Evolutionary conservation across 768 basidiomycete genomes (phyloP), one percentile per base, ranked within the genome.

Genomic region (Pleurotus ostreatus): DNA sequence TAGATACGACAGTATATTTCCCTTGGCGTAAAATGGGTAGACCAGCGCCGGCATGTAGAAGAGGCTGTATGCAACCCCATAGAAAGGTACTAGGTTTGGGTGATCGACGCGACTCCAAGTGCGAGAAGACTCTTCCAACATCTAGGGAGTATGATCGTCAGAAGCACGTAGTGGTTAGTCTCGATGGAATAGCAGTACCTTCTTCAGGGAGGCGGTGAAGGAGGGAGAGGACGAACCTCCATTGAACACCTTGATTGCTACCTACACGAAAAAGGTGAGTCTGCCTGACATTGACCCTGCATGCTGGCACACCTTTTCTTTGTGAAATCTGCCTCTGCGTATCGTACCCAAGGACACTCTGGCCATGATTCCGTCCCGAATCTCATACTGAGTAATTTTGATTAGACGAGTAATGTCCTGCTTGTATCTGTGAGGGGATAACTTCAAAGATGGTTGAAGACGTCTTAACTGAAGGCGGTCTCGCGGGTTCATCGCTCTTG

Each of bases 11-110:
- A 64, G 54, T 15, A 70, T 60, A 52, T 63, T 68, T 0, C 68
- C 66, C 5, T 64, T 49, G 8, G 55, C 11, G 47, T 62, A 67
- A 34, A 57, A 69, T 1, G 60, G 55, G n/a, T 66, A 58, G 7
- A 71, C 60, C 8, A 70, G 41, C 1, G 63, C 67, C 7, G 67
- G 68, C 59, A 68, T 60, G 20, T 55, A 58, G 4, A 60, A 59
- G 5, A 56, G 55, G 5, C 60, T 51, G 25, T 53, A 59, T 2
- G 58, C 49, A 13, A 68, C 34, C 1, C 61, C 63, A 44, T 60
- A 62, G 16, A 69, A 63, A 12, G 16, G 44, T 8, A 57, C 54
- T 9, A 70, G 55, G 46, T 70, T 64, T 5, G 48, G 46, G 54
- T 70, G 63, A 0, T 62, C 16, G 4, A 70, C 46, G 1, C 46